phyloP scores from a whole-genome alignment of 495 filamentous ascomycete genomes.

The Achaetomiella virescens region DNA sequence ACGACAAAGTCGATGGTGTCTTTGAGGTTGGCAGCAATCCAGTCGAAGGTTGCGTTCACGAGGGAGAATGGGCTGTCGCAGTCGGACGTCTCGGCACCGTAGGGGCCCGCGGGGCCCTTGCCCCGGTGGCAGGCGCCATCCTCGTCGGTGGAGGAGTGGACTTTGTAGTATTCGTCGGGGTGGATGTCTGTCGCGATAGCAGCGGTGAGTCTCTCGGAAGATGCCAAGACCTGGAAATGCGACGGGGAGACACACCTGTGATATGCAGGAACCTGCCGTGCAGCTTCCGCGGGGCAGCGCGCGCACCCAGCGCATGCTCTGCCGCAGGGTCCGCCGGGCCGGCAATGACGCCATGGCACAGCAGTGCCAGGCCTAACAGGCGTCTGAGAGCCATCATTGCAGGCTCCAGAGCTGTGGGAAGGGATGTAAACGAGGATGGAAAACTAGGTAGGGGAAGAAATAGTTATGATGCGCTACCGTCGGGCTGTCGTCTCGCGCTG shows the following conservation, averaged over 20 bases:
- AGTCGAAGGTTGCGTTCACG: slow-evolving; percentile 83
- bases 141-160: slow-evolving; percentile 62
- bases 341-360: slow-evolving; percentile 35
- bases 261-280: slow-evolving; percentile 90
- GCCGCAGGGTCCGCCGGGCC: slow-evolving; percentile 15
- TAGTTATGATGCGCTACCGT: neutral
- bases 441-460: neutral
- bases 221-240: neutral
- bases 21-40: slow-evolving; percentile 79
- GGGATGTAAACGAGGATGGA: neutral
- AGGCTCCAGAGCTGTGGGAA: neutral
- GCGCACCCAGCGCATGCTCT: neutral
- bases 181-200: slow-evolving; percentile 63
- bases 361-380: slow-evolving; percentile 22
- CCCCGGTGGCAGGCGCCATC: slow-evolving; percentile 72
- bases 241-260: slow-evolving; percentile 57
- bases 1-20: slow-evolving; percentile 89
- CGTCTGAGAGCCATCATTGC: slow-evolving; percentile 19
- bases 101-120: slow-evolving; percentile 67
- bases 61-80: slow-evolving; percentile 81
- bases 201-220: neutral
- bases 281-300: slow-evolving; percentile 43
- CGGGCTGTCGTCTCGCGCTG: neutral
- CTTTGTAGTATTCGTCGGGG: slow-evolving; percentile 77
- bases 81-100: slow-evolving; percentile 76